phyloP scores from a whole-genome alignment of 495 filamentous ascomycete species.

The Pseudomonodictys pantanalensis region DNA sequence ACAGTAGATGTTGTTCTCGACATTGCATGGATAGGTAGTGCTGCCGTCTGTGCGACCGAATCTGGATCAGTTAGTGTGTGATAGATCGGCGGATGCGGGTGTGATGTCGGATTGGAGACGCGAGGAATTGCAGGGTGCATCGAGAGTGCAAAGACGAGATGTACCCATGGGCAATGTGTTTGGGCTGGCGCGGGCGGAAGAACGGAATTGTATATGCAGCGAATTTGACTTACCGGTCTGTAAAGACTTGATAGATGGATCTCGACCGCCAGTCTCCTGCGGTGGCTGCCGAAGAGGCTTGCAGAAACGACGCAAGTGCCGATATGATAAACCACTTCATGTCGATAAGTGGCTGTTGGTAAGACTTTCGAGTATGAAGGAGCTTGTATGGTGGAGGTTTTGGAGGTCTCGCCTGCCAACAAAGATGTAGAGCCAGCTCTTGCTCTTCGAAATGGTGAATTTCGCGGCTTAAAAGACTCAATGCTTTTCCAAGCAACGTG shows the following conservation, averaged over 20 bases:
- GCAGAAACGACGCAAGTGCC: not conserved
- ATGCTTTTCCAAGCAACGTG: too few relatives aligned
- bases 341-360: not conserved
- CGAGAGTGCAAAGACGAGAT: not conserved
- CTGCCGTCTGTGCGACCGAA: conserved; percentile 52
- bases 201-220: too few relatives aligned
- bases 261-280: conserved; percentile 6
- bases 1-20: conserved; percentile 59
- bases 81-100: not conserved
- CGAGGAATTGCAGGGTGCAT: not conserved
- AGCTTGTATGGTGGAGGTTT: too few relatives aligned
- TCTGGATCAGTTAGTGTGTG: not conserved
- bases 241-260: conserved; percentile 14
- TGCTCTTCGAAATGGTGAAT: too few relatives aligned
- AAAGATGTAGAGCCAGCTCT: too few relatives aligned
- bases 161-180: too few relatives aligned
- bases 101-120: not conserved
- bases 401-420: too few relatives aligned
- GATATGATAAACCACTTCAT: not conserved
- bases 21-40: conserved; percentile 53
- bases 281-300: not conserved
- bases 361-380: too few relatives aligned
- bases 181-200: too few relatives aligned
- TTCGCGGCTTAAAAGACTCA: too few relatives aligned
- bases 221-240: conserved; percentile 3